Base-by-base conservation (phyloP, 306 rosid genomes). In the Gleditsia sinensis region DNA sequence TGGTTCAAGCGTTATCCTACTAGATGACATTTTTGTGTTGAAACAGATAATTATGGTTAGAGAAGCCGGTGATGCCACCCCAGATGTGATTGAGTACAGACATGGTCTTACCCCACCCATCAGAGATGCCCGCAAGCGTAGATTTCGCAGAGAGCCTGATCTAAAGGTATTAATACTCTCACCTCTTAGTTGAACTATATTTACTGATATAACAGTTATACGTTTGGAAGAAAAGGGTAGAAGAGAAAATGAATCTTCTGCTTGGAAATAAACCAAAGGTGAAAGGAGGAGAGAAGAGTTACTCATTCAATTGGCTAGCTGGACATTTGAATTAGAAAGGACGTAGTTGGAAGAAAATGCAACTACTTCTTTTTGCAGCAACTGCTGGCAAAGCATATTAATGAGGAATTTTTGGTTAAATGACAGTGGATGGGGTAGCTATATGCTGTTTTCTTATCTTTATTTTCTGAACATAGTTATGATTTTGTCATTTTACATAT, bases 71-170 rank as follows among this genome's bases (percentile, higher is more conserved):
- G n/a, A n/a, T n/a, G n/a, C n/a, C n/a, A n/a, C n/a, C n/a, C n/a
- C n/a, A n/a, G n/a, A n/a, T n/a, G n/a, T n/a, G n/a, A n/a, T n/a
- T n/a, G n/a, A n/a, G n/a, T n/a, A n/a, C n/a, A n/a, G n/a, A n/a
- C n/a, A n/a, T n/a, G n/a, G n/a, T n/a, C n/a, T n/a, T n/a, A n/a
- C n/a, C n/a, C n/a, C n/a, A n/a, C n/a, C n/a, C n/a, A n/a, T n/a
- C n/a, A n/a, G n/a, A n/a, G n/a, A n/a, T n/a, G n/a, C n/a, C 88
- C 19, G 97, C 93, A 90, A 88, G 77, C 88, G 95, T 32, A 80
- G 90, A 83, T 93, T 93, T 28, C 96, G 96, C 77, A 78, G 96
- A 80, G 98, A 90, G 75, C 95, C 96, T 32, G 96, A 90, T 86
- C 87, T 90, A 73, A 93, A 93, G 81, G 92, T 92, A 88, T 46